These are phyloP conservation scores for Purpureocillium lavendulum DNA, from an alignment of 2,329 filamentous ascomycete species.

Conservation along the genomic window DNA sequence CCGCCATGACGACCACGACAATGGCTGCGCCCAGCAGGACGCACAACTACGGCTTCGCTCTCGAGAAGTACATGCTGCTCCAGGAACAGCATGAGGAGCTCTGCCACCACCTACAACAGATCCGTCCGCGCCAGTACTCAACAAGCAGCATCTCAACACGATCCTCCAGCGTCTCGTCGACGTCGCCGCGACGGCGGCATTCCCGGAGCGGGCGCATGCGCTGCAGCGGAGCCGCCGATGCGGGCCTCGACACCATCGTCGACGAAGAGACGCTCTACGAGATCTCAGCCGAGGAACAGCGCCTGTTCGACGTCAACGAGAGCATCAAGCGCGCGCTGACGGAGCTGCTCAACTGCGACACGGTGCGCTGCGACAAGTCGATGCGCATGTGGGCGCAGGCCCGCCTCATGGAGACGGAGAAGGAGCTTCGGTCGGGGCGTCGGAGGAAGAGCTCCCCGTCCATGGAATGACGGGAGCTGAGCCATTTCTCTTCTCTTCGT, in stretches of 20 bases:
- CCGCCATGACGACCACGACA: conserved; percentile 6
- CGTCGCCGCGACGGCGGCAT: conserved; percentile 26
- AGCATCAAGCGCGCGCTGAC: conserved; percentile 53
- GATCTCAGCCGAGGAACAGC: conserved; percentile 43
- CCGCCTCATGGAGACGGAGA: conserved; percentile 51
- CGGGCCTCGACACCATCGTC: conserved; percentile 29
- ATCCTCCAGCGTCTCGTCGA: conserved; percentile 51
- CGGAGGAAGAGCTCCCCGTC: conserved; percentile 34
- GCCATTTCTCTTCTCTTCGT: background rate
- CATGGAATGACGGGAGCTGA: conserved; percentile 11
- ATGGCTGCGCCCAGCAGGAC: conserved; percentile 17
- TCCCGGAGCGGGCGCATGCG: conserved; percentile 24
- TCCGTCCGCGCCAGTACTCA: conserved; percentile 31
- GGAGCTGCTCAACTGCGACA: conserved; percentile 52
- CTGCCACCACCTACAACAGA: conserved; percentile 40
- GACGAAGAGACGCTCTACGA: conserved; percentile 40
- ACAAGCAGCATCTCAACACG: conserved; percentile 25
- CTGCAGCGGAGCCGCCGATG: conserved; percentile 18
- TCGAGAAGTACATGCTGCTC: conserved; percentile 46
- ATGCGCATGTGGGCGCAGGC: conserved; percentile 52
- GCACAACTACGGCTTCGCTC: conserved; percentile 34
- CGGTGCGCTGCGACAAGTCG: conserved; percentile 39
- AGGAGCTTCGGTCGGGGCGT: conserved; percentile 45
- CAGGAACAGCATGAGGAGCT: conserved; percentile 47
- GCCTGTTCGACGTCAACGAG: conserved; percentile 48